Conservation (phyloP, 2,329 filamentous ascomycete genomes). For the Cytospora schulzeri region DNA sequence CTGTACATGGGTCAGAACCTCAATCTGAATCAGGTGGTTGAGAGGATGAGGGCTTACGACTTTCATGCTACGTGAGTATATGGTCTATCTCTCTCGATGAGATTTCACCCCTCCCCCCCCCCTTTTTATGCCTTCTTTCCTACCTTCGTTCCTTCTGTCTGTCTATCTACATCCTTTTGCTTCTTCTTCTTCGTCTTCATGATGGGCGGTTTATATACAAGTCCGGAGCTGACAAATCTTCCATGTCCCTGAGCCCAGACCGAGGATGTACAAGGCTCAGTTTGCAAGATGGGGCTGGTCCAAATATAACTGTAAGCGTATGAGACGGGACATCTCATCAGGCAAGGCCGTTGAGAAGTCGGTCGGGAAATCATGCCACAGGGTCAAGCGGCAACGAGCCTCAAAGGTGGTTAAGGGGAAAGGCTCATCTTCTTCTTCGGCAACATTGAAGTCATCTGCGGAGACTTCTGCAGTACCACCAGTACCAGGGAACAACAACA, state of each 20-base stretch:
- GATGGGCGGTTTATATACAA: neutral
- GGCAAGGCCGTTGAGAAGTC: constrained; percentile 28
- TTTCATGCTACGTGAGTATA: constrained; percentile 28
- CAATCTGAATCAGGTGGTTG: constrained; percentile 28
- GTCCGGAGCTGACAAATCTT: neutral
- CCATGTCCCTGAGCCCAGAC: neutral
- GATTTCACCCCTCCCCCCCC: neutral
- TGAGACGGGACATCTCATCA: constrained; percentile 25
- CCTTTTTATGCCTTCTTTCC: too few relatives aligned
- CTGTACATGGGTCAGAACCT: constrained; percentile 29
- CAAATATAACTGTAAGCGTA: constrained; percentile 30
- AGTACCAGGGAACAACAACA: neutral
- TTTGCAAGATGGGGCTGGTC: constrained; percentile 29
- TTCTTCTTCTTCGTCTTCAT: neutral
- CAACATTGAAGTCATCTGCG: neutral
- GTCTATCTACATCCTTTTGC: neutral
- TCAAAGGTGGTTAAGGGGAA: constrained; percentile 3
- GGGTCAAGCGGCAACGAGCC: constrained; percentile 20
- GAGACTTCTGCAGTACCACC: constrained; percentile 3
- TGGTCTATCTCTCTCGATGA: neutral
- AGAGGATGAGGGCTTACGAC: constrained; percentile 25
- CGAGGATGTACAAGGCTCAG: constrained; percentile 30
- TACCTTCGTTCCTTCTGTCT: neutral
- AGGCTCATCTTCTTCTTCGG: neutral
- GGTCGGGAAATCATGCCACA: constrained; percentile 29